Base-by-base conservation (phyloP, 2,329 filamentous ascomycete genomes). In the Ophiognomonia clavigignenti-juglandacearum region DNA sequence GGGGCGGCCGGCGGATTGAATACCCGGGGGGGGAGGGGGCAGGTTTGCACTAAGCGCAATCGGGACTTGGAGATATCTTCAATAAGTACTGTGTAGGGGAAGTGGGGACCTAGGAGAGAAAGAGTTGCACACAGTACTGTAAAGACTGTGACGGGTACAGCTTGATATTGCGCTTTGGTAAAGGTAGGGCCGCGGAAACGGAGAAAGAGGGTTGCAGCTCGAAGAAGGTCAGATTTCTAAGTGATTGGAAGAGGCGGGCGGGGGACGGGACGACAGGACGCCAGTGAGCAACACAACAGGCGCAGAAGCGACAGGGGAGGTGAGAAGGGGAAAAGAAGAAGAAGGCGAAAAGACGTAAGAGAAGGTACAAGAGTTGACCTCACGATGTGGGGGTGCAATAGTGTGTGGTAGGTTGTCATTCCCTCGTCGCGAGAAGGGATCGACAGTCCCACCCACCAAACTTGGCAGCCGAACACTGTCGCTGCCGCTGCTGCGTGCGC, bases 341-440 rank as follows among this genome's bases (percentile, higher is more conserved):
- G 32, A n/a, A 32, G 32, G 29, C 14, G n/a, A n/a, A n/a, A n/a
- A n/a, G n/a, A n/a, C n/a, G n/a, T n/a, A n/a, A 43, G 40, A 23
- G 20, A n/a, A 32, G 27, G 19, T 13, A 19, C 22, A n/a, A 27
- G 18, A 48, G 26, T 36, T 42, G n/a, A n/a, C n/a, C n/a, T n/a
- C n/a, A n/a, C 38, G 22, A 43, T 41, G 48, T 48, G 48, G 48
- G 44, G 48, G 40, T 40, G 13, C 38, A 16, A 14, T 16, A 6
- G 18, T 27, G 8, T 19, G 6, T 40, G 14, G 22, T 26, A 26
- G 38, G 18, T 16, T 11, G 26, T 40, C 37, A n/a, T 14, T 47
- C 37, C 32, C 43, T 39, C 42, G 35, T 35, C 44, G 43, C 44
- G 48, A n/a, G n/a, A n/a, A n/a, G n/a, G 44, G 48, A 50, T 50